Evolutionary conservation across 1,284 basidiomycete species (phyloP).

Genomic region (Tilletia setariae): DNA sequence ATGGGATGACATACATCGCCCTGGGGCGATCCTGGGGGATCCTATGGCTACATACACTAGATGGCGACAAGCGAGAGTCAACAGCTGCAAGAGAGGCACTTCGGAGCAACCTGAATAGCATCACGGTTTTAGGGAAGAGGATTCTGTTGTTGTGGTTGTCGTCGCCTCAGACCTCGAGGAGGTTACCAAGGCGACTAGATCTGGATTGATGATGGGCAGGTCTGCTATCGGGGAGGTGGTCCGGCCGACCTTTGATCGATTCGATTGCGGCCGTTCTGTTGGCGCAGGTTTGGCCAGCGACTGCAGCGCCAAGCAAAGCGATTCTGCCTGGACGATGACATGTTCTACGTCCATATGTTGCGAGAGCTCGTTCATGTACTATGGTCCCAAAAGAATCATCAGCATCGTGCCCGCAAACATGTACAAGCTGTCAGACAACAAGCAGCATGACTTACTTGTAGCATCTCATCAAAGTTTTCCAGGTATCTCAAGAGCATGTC

Average conservation of each 20-base stretch:
- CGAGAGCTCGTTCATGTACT: slow-evolving; percentile 25
- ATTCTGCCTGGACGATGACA: slow-evolving; percentile 21
- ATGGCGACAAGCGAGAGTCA: no score
- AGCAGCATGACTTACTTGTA: slow-evolving; percentile 25
- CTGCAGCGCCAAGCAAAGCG: slow-evolving; percentile 15
- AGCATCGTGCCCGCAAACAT: background rate
- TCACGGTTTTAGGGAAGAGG: no score
- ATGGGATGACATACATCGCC: no score
- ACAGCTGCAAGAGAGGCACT: no score
- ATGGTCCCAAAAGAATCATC: no score
- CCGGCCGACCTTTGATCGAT: no score
- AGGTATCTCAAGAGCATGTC: slow-evolving; percentile 91
- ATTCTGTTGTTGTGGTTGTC: no score
- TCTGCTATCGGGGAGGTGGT: background rate
- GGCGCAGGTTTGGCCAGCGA: background rate
- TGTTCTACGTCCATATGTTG: slow-evolving; percentile 24
- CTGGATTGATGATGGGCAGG: background rate
- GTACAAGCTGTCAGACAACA: background rate
- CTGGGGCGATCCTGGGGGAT: no score
- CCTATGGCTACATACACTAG: no score
- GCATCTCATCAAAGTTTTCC: slow-evolving; percentile 64
- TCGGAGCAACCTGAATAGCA: no score
- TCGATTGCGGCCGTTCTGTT: background rate
- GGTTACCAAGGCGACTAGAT: background rate
- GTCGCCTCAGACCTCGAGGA: no score